phyloP scores from a whole-genome alignment of 1,139 yeast genomes.

The Pichia sp. region DNA sequence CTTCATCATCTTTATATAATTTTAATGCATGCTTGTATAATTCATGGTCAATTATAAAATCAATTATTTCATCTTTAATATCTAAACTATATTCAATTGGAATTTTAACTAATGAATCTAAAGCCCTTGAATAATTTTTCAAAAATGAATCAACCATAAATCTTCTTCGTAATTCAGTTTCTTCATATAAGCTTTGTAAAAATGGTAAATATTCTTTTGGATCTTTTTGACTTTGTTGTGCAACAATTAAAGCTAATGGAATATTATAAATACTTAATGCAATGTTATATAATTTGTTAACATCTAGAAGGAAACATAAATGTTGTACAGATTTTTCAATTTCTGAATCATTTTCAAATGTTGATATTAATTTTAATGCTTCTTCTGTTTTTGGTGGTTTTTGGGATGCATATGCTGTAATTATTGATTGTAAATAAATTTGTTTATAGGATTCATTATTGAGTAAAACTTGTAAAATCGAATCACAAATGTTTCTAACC shows the following conservation, averaged over 20 bases:
- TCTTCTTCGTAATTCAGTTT: constrained; percentile 57
- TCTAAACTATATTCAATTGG: constrained; percentile 25
- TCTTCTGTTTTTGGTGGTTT: constrained; percentile 76
- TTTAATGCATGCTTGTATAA: constrained; percentile 65
- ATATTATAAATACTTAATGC: constrained; percentile 83
- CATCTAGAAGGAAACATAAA: constrained; percentile 86
- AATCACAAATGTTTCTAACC: constrained; percentile 71
- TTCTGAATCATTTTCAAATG: constrained; percentile 41
- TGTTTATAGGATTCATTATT: constrained; percentile 45
- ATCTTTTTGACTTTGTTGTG: constrained; percentile 95
- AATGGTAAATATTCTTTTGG: constrained; percentile 96
- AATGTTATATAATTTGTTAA: constrained; percentile 68
- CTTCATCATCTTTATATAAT: constrained; percentile 53
- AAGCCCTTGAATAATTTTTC: constrained; percentile 61
- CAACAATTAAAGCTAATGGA: constrained; percentile 70
- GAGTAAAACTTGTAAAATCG: constrained; percentile 51
- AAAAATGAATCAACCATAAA: constrained; percentile 78
- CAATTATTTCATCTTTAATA: constrained; percentile 54
- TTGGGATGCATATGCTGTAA: constrained; percentile 91
- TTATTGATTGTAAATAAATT: constrained; percentile 65
- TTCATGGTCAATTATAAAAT: constrained; percentile 67
- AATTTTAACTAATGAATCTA: constrained; percentile 55
- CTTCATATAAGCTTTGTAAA: constrained; percentile 69
- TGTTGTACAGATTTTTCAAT: constrained; percentile 68
- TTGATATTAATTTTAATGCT: constrained; percentile 61